Evolutionary conservation across 768 basidiomycete genomes (phyloP).

Genomic region (Leucocoprinus leucothites): DNA sequence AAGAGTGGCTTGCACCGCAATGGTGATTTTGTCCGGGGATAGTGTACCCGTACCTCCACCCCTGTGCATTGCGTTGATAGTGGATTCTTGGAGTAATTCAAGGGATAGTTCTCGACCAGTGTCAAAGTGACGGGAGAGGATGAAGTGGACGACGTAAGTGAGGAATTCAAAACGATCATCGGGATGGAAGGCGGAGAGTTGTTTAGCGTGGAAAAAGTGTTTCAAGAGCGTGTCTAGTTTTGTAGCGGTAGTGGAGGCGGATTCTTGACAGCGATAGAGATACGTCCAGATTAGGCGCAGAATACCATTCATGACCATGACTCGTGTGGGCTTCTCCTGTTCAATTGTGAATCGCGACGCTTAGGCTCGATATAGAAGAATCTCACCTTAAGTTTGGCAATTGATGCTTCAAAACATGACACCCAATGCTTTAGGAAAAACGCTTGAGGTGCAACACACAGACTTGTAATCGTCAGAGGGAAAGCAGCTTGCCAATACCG

Average conservation of each 20-base stretch:
- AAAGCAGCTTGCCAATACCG: conserved; percentile 89
- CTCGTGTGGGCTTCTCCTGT: conserved; percentile 75
- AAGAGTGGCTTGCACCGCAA: conserved; percentile 76
- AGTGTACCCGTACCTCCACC: conserved; percentile 38
- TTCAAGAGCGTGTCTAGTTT: conserved; percentile 75
- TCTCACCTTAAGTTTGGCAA: conserved; percentile 77
- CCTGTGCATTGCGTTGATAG: conserved; percentile 39
- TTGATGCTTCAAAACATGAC: conserved; percentile 64
- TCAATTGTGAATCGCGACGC: conserved; percentile 1
- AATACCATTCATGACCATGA: conserved; percentile 75
- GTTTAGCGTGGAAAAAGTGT: conserved; percentile 75
- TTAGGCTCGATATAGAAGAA: background rate
- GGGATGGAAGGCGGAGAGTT: conserved; percentile 53
- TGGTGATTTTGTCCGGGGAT: conserved; percentile 69
- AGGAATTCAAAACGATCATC: conserved; percentile 81
- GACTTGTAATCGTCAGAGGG: conserved; percentile 75
- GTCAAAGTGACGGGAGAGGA: conserved; percentile 81
- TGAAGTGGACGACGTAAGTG: conserved; percentile 76
- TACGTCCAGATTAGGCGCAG: conserved; percentile 91
- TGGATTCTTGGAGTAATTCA: conserved; percentile 74
- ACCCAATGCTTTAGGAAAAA: conserved; percentile 85
- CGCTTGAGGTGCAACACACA: conserved; percentile 85
- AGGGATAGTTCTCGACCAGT: conserved; percentile 80
- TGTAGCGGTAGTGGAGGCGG: conserved; percentile 72
- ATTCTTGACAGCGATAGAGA: conserved; percentile 89